Conservation (phyloP, 1,139 yeast genomes). For the Yamadazyma trypodendri region DNA sequence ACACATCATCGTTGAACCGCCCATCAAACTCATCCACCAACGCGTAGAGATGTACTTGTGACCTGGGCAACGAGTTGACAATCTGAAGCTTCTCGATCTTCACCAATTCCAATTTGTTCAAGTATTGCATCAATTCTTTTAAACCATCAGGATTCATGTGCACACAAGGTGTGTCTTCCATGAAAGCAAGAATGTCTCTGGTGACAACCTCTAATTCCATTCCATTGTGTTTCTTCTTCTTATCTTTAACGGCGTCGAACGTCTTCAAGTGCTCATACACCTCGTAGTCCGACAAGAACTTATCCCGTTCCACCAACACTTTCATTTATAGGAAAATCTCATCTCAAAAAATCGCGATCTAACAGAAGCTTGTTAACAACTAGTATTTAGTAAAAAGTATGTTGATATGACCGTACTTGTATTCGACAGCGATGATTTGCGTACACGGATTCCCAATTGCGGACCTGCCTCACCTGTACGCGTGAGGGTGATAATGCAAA, state of each 20-base stretch:
- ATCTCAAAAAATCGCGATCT: slow-evolving; percentile 8
- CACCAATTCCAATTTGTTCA: slow-evolving; percentile 61
- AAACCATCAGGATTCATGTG: slow-evolving; percentile 47
- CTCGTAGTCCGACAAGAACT: slow-evolving; percentile 70
- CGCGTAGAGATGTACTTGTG: slow-evolving; percentile 74
- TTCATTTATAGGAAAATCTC: slow-evolving; percentile 27
- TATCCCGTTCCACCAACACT: slow-evolving; percentile 51
- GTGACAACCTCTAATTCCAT: slow-evolving; percentile 64
- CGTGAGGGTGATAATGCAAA: slow-evolving; percentile 33
- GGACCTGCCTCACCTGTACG: slow-evolving; percentile 19
- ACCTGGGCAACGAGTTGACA: slow-evolving; percentile 74
- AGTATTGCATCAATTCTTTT: slow-evolving; percentile 47
- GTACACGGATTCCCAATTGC: slow-evolving; percentile 22
- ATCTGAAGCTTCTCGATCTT: slow-evolving; percentile 85
- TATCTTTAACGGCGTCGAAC: slow-evolving; percentile 46
- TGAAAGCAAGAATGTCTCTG: slow-evolving; percentile 55
- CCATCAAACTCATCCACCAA: slow-evolving; percentile 91
- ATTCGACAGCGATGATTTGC: slow-evolving; percentile 26
- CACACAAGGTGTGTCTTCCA: slow-evolving; percentile 46
- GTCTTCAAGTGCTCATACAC: slow-evolving; percentile 60
- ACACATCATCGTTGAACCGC: slow-evolving; percentile 64
- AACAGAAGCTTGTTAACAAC: no score
- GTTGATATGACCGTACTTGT: slow-evolving; percentile 28
- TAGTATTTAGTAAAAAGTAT: no score
- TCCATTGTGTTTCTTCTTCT: slow-evolving; percentile 38